A percentile compares a stretch with the other conserved stretches of the same genome.
phyloP scores from a whole-genome alignment of 2,329 filamentous ascomycete species.

The Botryotinia calthae region DNA sequence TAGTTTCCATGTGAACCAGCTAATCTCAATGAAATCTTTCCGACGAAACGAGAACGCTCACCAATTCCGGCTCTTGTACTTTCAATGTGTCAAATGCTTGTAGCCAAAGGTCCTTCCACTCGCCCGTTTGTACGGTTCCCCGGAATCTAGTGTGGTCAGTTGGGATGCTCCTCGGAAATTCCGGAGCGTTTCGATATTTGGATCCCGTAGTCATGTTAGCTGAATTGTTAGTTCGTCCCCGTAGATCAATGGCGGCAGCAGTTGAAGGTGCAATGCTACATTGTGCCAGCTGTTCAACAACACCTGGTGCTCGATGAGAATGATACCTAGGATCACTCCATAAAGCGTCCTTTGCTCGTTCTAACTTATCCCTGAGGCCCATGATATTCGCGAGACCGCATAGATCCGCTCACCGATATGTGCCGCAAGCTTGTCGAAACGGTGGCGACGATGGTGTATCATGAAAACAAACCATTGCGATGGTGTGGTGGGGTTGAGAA shows the following conservation, averaged over 20 bases:
- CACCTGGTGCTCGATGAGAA: background rate
- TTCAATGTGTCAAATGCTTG: background rate
- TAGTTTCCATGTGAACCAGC: background rate
- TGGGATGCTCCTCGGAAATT: background rate
- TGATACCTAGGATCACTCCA: background rate
- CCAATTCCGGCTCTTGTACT: background rate
- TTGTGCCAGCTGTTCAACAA: background rate
- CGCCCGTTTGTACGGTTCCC: accelerated
- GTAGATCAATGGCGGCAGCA: accelerated
- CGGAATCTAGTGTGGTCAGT: background rate
- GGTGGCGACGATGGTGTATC: background rate
- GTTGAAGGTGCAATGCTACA: background rate
- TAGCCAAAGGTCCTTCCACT: background rate
- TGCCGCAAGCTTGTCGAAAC: background rate
- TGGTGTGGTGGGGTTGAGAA: background rate
- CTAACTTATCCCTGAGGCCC: too few species aligned
- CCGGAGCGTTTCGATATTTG: background rate
- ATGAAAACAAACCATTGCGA: background rate
- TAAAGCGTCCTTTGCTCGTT: background rate
- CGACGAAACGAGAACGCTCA: background rate
- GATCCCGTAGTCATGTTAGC: background rate
- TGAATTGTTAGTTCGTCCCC: accelerated
- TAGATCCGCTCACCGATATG: background rate
- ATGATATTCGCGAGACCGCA: background rate
- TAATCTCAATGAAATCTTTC: background rate